Evolutionary conservation across 495 filamentous ascomycete species (phyloP).

Genomic region (Neurospora cerealis): DNA sequence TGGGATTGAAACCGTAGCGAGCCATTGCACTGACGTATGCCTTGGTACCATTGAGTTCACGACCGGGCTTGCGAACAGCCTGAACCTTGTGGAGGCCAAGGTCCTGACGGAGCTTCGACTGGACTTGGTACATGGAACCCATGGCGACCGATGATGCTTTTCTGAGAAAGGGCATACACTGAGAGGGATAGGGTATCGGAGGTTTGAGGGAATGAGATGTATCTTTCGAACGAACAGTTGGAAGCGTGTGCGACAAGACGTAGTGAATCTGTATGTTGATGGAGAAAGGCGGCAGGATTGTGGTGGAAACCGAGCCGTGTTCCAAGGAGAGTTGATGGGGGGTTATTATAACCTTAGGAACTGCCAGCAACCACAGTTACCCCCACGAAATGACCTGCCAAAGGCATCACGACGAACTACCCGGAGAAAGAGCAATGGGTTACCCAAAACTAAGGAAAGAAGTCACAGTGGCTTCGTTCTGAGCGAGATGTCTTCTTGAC

Average conservation of each 20-base stretch:
- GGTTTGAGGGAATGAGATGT: neutral
- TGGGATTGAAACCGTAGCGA: slow-evolving; percentile 62
- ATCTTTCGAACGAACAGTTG: neutral
- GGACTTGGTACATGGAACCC: slow-evolving; percentile 22
- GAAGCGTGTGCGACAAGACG: neutral
- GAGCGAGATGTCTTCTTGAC: neutral
- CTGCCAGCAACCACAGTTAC: neutral
- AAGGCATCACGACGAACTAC: neutral
- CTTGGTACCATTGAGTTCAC: slow-evolving; percentile 57
- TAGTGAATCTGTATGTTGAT: neutral
- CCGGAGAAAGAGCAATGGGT: neutral
- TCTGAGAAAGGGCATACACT: neutral
- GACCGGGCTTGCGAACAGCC: slow-evolving; percentile 48
- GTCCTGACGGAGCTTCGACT: slow-evolving; percentile 23
- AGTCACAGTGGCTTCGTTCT: neutral
- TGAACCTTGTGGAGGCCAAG: slow-evolving; percentile 41
- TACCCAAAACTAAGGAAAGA: neutral
- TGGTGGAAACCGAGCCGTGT: neutral
- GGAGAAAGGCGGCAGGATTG: neutral
- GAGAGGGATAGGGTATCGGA: neutral
- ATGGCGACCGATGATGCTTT: slow-evolving; percentile 12
- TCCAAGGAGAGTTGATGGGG: neutral
- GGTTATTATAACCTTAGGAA: neutral
- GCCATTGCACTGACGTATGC: slow-evolving; percentile 61
- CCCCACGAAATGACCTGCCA: neutral